These are phyloP conservation scores for Arxiozyma slooffiae DNA, from an alignment of 1,139 yeast genomes.

Conservation along the genomic window DNA sequence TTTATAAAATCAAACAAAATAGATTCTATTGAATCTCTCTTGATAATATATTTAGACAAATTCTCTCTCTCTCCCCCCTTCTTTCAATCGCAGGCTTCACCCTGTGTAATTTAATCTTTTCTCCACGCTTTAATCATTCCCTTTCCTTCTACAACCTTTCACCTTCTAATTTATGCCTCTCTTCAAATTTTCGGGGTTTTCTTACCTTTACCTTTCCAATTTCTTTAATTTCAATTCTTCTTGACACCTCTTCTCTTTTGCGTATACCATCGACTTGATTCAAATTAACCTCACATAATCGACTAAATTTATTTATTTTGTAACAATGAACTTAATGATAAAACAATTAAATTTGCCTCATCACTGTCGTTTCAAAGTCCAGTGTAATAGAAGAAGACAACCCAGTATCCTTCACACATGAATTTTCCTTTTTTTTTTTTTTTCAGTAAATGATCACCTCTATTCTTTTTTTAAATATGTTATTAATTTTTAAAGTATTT, in stretches of 20 bases:
- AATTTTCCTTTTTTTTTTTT: no score
- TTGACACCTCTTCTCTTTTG: conserved; percentile 6
- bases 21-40: conserved; percentile 36
- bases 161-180: conserved; percentile 5
- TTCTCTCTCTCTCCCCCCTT: conserved; percentile 13
- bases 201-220: conserved; percentile 7
- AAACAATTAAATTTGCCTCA: background rate
- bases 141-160: background rate
- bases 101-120: conserved; percentile 3
- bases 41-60: conserved; percentile 27
- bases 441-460: background rate
- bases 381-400: background rate
- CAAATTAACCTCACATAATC: conserved; percentile 7
- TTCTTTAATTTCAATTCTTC: conserved; percentile 4
- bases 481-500: no score
- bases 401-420: background rate
- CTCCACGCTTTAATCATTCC: conserved; percentile 3
- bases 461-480: no score
- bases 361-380: background rate
- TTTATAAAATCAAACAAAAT: conserved; percentile 45
- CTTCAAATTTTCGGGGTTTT: conserved; percentile 8
- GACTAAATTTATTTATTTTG: conserved; percentile 6
- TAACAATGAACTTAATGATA: conserved; percentile 1
- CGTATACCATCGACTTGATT: conserved; percentile 9
- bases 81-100: conserved; percentile 8